Base-by-base conservation (phyloP, 495 filamentous ascomycete species). In the Penicillium taxi region DNA sequence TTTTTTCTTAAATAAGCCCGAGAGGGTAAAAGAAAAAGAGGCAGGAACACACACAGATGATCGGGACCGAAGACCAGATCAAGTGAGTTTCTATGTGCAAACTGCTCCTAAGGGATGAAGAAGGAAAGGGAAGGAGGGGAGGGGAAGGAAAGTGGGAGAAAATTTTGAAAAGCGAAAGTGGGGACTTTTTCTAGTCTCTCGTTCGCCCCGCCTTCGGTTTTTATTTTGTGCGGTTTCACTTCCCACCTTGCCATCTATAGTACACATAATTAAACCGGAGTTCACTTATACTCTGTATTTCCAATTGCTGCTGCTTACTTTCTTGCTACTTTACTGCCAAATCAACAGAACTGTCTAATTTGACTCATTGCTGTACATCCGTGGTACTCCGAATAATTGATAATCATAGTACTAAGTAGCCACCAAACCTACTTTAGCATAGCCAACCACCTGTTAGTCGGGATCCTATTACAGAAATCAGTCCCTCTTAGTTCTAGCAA, bases 1-100 rank as follows among this genome's bases (percentile, higher is more conserved):
- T 81, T 63, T 77, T 84, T 67, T 70, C 59, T 51, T 48, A 59
- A 58, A 73, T 65, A 47, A 37, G 52, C 59, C 59, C 45, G 53
- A 58, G 59, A 62, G 63, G 61, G 61, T 47, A 46, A 28, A 49
- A 41, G 40, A 51, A 42, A 48, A 50, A 47, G 40, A 60, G 51
- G 43, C 37, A 47, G 37, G 50, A 57, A 58, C 41, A 56, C 60
- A 68, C 62, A 64, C 54, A 64, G 48, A 56, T 47, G 57, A 61
- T 51, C 63, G 64, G 60, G 60, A 66, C 45, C 69, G 61, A 69
- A 63, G 47, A 67, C 58, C 48, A 36, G 47, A 59, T 59, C 54
- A 56, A 58, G 52, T 55, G 42, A 40, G 51, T 53, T n/a, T n/a
- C 60, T 66, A 61, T 64, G 60, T 65, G 60, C 54, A 56, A n/a